Evolutionary conservation across 176 grass and related monocot genomes (phyloP).

Genomic region (Calamus simplicifolius): DNA sequence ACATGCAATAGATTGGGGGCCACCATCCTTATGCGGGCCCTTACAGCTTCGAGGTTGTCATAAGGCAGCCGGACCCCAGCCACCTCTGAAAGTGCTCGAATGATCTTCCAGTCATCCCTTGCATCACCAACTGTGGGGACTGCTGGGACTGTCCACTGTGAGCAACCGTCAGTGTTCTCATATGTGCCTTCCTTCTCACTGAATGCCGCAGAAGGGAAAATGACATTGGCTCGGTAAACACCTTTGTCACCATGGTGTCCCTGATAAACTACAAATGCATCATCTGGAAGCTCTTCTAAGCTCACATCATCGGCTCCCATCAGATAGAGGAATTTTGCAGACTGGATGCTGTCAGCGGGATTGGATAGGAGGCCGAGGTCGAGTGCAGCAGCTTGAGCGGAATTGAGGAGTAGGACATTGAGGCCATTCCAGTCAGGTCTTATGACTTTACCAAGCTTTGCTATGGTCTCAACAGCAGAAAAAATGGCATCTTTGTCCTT

Average conservation of each 20-base stretch:
- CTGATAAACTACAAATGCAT: conserved; percentile 95
- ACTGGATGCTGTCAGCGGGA: conserved; percentile 48
- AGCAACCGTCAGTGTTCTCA: conserved; percentile 89
- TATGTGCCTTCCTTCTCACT: conserved; percentile 98
- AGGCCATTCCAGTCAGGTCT: conserved; percentile 89
- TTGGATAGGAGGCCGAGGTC: conserved; percentile 79
- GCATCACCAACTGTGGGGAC: conserved; percentile 92
- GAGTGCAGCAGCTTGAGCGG: conserved; percentile 87
- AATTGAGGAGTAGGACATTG: conserved; percentile 78
- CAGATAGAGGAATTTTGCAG: conserved; percentile 85
- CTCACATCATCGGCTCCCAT: conserved; percentile 91
- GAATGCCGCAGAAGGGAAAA: conserved; percentile 85
- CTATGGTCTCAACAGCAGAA: conserved; percentile 55
- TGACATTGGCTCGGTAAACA: conserved; percentile 82
- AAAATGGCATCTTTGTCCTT: conserved; percentile 73
- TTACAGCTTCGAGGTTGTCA: conserved; percentile 37
- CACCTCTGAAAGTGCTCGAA: conserved; percentile 81
- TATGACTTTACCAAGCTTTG: conserved; percentile 60
- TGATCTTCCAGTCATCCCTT: conserved; percentile 99
- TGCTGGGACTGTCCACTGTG: conserved; percentile 89
- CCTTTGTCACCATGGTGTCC: conserved; percentile 94
- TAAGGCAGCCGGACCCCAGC: conserved; percentile 59
- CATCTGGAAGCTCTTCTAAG: conserved; percentile 78
- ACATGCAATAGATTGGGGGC: conserved; percentile 67
- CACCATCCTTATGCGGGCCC: conserved; percentile 53